A percentile compares a stretch with the other conserved stretches of the same genome.
These are phyloP conservation scores for Camellia granthamiana DNA, from an alignment of 148 eudicot genomes.

Conservation along the genomic window DNA sequence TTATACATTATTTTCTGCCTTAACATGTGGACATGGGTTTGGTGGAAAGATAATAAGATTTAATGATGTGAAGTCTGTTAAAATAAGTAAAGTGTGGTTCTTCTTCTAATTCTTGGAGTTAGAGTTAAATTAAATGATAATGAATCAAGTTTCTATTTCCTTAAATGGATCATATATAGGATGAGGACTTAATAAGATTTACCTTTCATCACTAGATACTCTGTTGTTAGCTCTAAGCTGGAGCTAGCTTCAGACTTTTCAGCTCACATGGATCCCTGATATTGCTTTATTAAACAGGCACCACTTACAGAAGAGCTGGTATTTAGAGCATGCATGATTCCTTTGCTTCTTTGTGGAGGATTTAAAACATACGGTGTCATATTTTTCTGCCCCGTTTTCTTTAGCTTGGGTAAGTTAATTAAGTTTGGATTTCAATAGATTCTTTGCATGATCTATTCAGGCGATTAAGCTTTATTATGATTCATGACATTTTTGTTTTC, in stretches of 20 bases:
- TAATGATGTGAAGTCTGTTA: background rate
- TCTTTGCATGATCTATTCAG: background rate
- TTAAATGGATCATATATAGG: slow-evolving; percentile 2
- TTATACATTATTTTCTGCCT: slow-evolving; percentile 3
- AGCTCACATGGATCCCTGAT: slow-evolving; percentile 1
- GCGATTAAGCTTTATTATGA: background rate
- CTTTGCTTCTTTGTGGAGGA: slow-evolving; percentile 91
- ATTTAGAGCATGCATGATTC: slow-evolving; percentile 96
- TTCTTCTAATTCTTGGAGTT: background rate
- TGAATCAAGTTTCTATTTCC: background rate
- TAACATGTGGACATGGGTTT: background rate
- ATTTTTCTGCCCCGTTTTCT: slow-evolving; percentile 76
- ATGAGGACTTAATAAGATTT: background rate
- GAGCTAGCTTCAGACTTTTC: background rate
- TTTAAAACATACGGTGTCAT: slow-evolving; percentile 57
- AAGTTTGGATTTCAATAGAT: slow-evolving; percentile 8
- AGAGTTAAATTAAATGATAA: background rate
- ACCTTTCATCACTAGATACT: background rate
- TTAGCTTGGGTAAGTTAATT: slow-evolving; percentile 80
- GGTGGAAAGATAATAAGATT: background rate
- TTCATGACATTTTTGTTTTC: background rate
- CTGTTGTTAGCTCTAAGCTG: slow-evolving; percentile 1
- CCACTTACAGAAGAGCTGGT: slow-evolving; percentile 95
- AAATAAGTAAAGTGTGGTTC: background rate
- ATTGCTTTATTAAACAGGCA: slow-evolving; percentile 53